phyloP scores from a whole-genome alignment of 208 protist genomes.

The Trypanosoma mega region DNA sequence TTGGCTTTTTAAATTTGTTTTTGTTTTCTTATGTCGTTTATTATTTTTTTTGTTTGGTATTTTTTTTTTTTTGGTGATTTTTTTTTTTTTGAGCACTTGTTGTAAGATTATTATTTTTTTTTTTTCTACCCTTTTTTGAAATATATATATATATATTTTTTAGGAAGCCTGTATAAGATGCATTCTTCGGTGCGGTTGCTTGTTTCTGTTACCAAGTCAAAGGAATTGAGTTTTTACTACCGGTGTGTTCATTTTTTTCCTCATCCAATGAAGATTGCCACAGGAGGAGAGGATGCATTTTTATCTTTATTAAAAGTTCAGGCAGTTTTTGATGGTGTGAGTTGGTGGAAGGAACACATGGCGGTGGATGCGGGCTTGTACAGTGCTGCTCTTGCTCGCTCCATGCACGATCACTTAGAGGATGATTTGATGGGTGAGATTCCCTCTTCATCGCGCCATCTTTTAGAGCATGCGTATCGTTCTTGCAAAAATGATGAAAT shows the following conservation, averaged over 20 bases:
- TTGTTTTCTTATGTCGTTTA: neutral
- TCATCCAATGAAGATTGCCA: constrained; percentile 37
- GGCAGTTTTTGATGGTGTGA: constrained; percentile 68
- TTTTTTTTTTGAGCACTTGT: constrained; percentile 19
- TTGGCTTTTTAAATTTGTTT: constrained; percentile 4
- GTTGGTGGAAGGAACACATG: constrained; percentile 68
- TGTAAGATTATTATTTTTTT: constrained; percentile 7
- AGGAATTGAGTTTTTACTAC: constrained; percentile 45
- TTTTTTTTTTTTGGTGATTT: constrained; percentile 18
- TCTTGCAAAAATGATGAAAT: constrained; percentile 45
- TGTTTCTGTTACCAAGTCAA: neutral
- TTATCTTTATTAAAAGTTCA: constrained; percentile 49
- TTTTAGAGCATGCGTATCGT: constrained; percentile 61
- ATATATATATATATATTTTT: no score
- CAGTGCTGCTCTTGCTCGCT: constrained; percentile 56
- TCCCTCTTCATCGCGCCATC: constrained; percentile 45
- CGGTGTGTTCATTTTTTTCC: constrained; percentile 36
- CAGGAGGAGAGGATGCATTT: constrained; percentile 74
- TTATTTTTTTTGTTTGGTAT: constrained; percentile 24
- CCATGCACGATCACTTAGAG: constrained; percentile 63
- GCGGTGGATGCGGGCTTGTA: constrained; percentile 64
- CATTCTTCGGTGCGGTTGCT: constrained; percentile 1
- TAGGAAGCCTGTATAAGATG: no score
- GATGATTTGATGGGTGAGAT: constrained; percentile 60
- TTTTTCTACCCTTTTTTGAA: constrained; percentile 11